Evolutionary conservation across 2,329 filamentous ascomycete genomes (phyloP).

Genomic region (Knufia petricola): DNA sequence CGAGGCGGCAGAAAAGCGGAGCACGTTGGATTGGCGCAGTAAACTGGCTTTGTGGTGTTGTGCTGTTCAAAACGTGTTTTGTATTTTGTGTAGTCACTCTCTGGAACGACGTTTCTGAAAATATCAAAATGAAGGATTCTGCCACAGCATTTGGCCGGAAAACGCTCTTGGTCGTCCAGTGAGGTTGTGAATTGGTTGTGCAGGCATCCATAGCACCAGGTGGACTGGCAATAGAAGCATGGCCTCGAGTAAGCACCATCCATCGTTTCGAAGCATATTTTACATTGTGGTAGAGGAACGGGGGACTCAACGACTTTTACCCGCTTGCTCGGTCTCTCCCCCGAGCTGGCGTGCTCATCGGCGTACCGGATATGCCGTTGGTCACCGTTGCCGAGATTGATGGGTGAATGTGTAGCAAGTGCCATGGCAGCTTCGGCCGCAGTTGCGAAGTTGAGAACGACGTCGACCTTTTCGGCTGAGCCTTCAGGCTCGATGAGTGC

Average conservation of each 20-base stretch:
- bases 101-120: constrained; percentile 28
- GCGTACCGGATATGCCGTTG: constrained; percentile 5
- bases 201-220: constrained; percentile 16
- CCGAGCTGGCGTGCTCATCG: neutral
- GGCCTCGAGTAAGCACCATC: constrained; percentile 11
- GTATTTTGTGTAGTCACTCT: constrained; percentile 31
- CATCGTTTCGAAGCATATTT: constrained; percentile 1
- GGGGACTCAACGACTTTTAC: neutral
- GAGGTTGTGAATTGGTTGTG: constrained; percentile 13
- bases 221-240: constrained; percentile 13
- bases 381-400: constrained; percentile 5
- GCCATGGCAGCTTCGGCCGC: constrained; percentile 12
- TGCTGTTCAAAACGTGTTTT: constrained; percentile 41
- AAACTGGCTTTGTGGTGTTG: constrained; percentile 36
- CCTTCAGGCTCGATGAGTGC: neutral
- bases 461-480: neutral
- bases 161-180: constrained; percentile 11
- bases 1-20: constrained; percentile 39
- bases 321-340: constrained; percentile 3
- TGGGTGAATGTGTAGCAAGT: constrained; percentile 2
- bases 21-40: constrained; percentile 41
- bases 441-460: constrained; percentile 12
- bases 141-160: constrained; percentile 31
- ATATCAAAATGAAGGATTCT: constrained; percentile 34
- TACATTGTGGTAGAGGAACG: neutral